Conservation (phyloP, 176 grass and related monocot genomes). For the Pontederia paniculata region DNA sequence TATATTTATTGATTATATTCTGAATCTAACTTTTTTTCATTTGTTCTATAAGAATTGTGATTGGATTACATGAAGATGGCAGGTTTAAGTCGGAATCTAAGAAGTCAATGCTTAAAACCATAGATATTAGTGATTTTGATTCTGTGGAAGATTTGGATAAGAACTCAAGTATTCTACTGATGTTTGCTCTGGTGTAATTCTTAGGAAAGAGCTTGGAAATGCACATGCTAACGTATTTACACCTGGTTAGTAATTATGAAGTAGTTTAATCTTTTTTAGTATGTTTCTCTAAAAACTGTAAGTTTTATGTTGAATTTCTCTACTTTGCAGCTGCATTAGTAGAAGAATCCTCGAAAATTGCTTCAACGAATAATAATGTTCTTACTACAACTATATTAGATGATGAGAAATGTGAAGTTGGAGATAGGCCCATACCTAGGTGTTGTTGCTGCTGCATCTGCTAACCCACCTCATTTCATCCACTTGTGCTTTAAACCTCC, state of each 20-base stretch:
- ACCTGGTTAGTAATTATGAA: conserved; percentile 41
- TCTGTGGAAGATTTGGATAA: conserved; percentile 43
- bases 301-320: neutral
- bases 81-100: conserved; percentile 90
- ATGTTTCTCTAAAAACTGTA: conserved; percentile 2
- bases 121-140: conserved; percentile 72
- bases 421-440: conserved; percentile 95
- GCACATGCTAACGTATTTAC: conserved; percentile 90
- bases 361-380: conserved; percentile 63
- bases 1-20: no score
- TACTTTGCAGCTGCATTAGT: conserved; percentile 51
- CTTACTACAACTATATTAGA: conserved; percentile 86
- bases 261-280: conserved; percentile 2
- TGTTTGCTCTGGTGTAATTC: conserved; percentile 73
- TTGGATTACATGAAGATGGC: conserved; percentile 70
- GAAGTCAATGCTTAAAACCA: conserved; percentile 64
- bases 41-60: conserved; percentile 46
- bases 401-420: conserved; percentile 59
- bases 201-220: conserved; percentile 93
- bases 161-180: conserved; percentile 70
- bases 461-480: conserved; percentile 87
- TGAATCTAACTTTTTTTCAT: neutral
- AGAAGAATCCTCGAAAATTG: conserved; percentile 86
- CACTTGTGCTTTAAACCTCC: conserved; percentile 84
- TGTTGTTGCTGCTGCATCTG: conserved; percentile 85